phyloP scores from a whole-genome alignment of 352 stramenopile species.

The Globisporangium polare region DNA sequence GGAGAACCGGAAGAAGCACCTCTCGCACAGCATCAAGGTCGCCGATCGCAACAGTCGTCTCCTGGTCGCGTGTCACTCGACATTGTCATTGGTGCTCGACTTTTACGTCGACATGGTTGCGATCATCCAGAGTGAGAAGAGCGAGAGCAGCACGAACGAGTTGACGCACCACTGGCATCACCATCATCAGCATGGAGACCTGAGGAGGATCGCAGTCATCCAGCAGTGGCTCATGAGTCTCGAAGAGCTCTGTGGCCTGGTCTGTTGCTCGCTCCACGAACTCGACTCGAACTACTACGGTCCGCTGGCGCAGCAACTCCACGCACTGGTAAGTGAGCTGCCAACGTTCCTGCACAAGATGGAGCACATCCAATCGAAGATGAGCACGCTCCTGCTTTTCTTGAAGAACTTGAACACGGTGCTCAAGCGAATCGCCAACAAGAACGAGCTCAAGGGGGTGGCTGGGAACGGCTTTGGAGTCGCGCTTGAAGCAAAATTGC shows the following conservation, averaged over 20 bases:
- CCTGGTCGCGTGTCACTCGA: slow-evolving; percentile 25
- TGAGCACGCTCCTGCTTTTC: slow-evolving; percentile 29
- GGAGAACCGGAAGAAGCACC: slow-evolving; percentile 35
- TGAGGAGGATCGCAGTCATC: background rate
- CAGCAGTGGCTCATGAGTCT: slow-evolving; percentile 36
- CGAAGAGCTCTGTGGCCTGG: slow-evolving; percentile 34
- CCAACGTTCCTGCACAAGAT: slow-evolving; percentile 38
- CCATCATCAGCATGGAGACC: background rate
- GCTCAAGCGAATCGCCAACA: slow-evolving; percentile 35
- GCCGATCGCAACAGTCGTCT: slow-evolving; percentile 34
- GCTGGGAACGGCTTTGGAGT: slow-evolving; percentile 32
- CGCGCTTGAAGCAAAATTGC: slow-evolving; percentile 25
- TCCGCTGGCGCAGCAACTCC: slow-evolving; percentile 25
- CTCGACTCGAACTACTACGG: slow-evolving; percentile 36
- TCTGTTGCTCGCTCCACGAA: slow-evolving; percentile 38
- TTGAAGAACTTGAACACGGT: slow-evolving; percentile 42
- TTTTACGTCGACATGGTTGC: slow-evolving; percentile 30
- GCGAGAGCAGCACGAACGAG: background rate
- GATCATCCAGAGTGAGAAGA: slow-evolving; percentile 8
- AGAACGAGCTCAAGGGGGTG: slow-evolving; percentile 42
- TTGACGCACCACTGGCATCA: background rate
- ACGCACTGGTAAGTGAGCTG: slow-evolving; percentile 26
- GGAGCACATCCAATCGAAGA: slow-evolving; percentile 27
- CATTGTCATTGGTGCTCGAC: slow-evolving; percentile 34
- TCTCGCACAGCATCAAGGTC: slow-evolving; percentile 24